A percentile compares a stretch with the other conserved stretches of the same genome.
These are phyloP conservation scores for Abrus precatorius DNA, from an alignment of 306 rosid genomes.

Conservation along the genomic window DNA sequence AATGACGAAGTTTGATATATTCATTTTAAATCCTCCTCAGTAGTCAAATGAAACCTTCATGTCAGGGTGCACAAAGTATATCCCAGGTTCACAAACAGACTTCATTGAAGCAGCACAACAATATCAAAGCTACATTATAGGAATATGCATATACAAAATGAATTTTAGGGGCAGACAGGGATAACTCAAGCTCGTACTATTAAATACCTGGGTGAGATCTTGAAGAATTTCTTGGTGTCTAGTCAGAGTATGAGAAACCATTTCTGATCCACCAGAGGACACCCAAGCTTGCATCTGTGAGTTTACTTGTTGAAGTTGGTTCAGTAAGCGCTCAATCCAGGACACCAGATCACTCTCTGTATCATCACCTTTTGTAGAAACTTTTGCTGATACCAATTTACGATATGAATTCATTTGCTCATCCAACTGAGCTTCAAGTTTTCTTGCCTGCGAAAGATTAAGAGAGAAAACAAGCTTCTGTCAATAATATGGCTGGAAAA, in stretches of 20 bases:
- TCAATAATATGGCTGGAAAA: too few relatives aligned
- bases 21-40: background rate
- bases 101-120: too few relatives aligned
- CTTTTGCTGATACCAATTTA: too few relatives aligned
- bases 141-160: too few relatives aligned
- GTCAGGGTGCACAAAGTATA: too few relatives aligned
- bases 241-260: constrained; percentile 98
- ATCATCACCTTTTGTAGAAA: constrained; percentile 58
- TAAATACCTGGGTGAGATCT: constrained; percentile 93
- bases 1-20: background rate
- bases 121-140: too few relatives aligned
- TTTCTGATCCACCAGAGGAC: constrained; percentile 93
- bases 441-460: constrained; percentile 76
- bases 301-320: constrained; percentile 95
- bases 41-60: background rate
- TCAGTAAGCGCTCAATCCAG: constrained; percentile 76
- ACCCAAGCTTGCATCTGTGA: constrained; percentile 98
- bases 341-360: constrained; percentile 79
- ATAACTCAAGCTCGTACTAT: constrained; percentile 15
- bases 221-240: constrained; percentile 99
- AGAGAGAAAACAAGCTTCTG: too few relatives aligned
- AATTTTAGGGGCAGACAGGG: background rate
- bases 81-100: too few relatives aligned
- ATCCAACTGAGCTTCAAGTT: too few relatives aligned
- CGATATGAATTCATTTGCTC: too few relatives aligned